phyloP scores from a whole-genome alignment of 495 filamentous ascomycete genomes.

The Podospora conica region DNA sequence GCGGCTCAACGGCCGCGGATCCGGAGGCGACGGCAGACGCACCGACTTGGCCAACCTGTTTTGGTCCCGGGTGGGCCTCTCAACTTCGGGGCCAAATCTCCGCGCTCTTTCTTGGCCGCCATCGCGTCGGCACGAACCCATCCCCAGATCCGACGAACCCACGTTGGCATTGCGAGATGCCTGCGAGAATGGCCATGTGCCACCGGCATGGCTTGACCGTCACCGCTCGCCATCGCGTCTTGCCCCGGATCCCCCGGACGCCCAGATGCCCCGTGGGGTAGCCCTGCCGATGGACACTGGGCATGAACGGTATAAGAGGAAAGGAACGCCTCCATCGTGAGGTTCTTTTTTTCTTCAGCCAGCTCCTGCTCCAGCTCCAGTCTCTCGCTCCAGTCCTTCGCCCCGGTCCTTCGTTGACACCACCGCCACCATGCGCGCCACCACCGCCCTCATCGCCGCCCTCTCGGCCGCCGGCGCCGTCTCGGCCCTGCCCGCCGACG shows the following conservation, averaged over 20 bases:
- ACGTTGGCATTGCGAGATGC: not conserved
- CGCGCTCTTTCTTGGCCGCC: not conserved
- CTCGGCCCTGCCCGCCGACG: not conserved
- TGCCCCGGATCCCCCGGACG: not conserved
- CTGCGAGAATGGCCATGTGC: not conserved
- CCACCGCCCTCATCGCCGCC: conserved; percentile 5
- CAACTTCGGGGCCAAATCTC: not conserved
- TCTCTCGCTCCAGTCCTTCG: not conserved
- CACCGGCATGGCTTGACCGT: not conserved
- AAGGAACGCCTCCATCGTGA: not conserved
- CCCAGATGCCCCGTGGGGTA: not conserved
- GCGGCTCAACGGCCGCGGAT: not conserved
- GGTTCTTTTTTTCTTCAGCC: not conserved
- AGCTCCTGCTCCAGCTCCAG: not conserved
- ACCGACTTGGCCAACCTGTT: not conserved
- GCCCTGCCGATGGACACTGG: not conserved
- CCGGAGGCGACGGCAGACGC: not conserved
- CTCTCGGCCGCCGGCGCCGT: conserved; percentile 13
- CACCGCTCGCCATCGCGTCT: not conserved
- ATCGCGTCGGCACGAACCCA: not conserved
- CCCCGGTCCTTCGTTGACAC: not conserved
- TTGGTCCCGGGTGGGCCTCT: not conserved
- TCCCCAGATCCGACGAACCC: not conserved
- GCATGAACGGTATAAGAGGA: not conserved
- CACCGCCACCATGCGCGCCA: conserved; percentile 7